A percentile compares a stretch with the other conserved stretches of the same genome.
These are phyloP conservation scores for Hura crepitans DNA, from an alignment of 441 rosid genomes.

Conservation along the genomic window DNA sequence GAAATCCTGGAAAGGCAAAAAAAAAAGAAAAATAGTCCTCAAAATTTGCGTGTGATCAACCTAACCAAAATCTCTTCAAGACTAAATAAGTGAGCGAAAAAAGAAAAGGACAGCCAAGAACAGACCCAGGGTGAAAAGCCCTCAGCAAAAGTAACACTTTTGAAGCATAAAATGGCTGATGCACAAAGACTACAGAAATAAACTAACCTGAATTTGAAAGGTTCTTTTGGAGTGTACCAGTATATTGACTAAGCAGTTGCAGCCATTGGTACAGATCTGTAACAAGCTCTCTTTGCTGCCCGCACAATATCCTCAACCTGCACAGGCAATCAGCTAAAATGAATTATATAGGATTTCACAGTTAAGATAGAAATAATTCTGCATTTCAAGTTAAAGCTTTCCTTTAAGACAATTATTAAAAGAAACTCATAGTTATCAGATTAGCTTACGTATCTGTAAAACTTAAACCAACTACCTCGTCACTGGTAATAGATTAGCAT, in stretches of 20 bases:
- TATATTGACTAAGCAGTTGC: conserved; percentile 38
- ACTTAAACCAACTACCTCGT: too few species aligned
- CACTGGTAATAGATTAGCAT: too few species aligned
- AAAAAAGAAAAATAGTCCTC: neutral
- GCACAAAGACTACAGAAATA: conserved; percentile 7
- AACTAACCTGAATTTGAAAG: conserved; percentile 27
- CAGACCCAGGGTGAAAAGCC: neutral
- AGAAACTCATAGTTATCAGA: too few species aligned
- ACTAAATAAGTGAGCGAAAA: neutral
- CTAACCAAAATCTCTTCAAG: neutral
- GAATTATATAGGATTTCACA: too few species aligned
- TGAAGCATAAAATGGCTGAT: neutral
- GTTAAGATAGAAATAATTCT: neutral
- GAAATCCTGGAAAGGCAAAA: conserved; percentile 15
- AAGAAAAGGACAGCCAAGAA: neutral
- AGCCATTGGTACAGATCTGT: conserved; percentile 50
- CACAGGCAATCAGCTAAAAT: conserved; percentile 18
- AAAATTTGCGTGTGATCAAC: neutral
- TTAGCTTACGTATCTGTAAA: too few species aligned
- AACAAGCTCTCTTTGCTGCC: conserved; percentile 76
- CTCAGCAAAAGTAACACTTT: neutral
- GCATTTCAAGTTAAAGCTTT: neutral
- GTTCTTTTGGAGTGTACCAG: conserved; percentile 11
- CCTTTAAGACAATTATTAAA: neutral
- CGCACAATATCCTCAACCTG: conserved; percentile 72